Evolutionary conservation across 768 basidiomycete genomes (phyloP), one percentile per base, ranked within the genome.

Genomic region (Floccularia luteovirens): DNA sequence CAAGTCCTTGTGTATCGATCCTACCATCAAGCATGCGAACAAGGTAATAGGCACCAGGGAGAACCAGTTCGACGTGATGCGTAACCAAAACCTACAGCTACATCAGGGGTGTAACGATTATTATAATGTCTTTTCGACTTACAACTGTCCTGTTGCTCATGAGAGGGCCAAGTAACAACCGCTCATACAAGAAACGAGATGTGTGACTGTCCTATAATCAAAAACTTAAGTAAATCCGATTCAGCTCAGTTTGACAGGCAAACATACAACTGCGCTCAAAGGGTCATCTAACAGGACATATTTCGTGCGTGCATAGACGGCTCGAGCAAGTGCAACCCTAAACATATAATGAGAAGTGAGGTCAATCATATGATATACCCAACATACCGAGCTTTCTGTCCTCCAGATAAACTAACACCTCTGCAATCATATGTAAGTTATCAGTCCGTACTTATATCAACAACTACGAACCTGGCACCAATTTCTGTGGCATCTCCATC

Each of bases 401-500:
- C 78, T 28, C 79, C 79, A 31, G 70, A 73, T 45, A 77, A 56
- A 45, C 64, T 72, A 24, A 77, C 70, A 30, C 74, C 75, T 35
- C 70, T 69, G 22, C 17, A 2, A 22, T 24, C 12, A 38, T 28
- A n/a, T n/a, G n/a, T n/a, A n/a, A n/a, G n/a, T n/a, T n/a, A n/a
- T n/a, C n/a, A n/a, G n/a, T n/a, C n/a, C n/a, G n/a, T n/a, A n/a
- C 10, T 19, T 30, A 10, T 17, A 10, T 68, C 81, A 8, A 53
- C 8, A 20, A 37, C 7, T 20, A 16, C 41, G 24, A 13, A 52
- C 66, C 10, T 36, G 74, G 78, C 80, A 11, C 90, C 90, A 47
- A 93, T 87, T 60, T 90, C 84, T 1, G 89, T 91, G 40, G 60
- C 64, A 52, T 90, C 91, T 0, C 94, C 94, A 50, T 92, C 82